Evolutionary conservation across 306 rosid species (phyloP), one percentile per base, ranked within the genome.

Genomic region (Fagus crenata): DNA sequence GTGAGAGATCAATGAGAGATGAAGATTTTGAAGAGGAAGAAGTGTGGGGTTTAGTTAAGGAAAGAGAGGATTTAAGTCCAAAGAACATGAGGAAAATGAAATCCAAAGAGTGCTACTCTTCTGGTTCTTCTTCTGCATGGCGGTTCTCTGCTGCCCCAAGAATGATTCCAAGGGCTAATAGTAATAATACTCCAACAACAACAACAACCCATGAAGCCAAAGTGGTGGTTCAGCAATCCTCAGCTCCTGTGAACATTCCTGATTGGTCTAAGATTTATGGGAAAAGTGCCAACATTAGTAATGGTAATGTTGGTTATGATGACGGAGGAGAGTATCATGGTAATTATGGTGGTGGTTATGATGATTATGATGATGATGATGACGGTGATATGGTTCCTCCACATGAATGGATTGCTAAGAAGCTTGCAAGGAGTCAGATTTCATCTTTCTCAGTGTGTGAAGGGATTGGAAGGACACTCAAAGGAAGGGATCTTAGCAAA

Each of bases 401-500:
- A 7, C 97, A 94, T 86, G 98, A 94, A 87, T 92, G 93, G 96
- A 78, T 94, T 61, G 92, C 98, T 65, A 94, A 88, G 76, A 94
- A 82, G 90, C 92, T 89, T 53, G 97, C 93, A 82, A 92, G 91
- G 81, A 94, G 72, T 72, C 96, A 92, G 84, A 90, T 94, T 82
- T 94, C 96, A 41, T 94, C 97, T 6, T 94, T 90, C 79, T 94
- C 96, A 64, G 93, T 94, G 51, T 92, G 95, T 82, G 98, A 94
- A 90, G 97, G 97, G 32, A 78, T 80, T 41, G 97, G 98, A 12
- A 92, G 98, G 79, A 94, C 92, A 13, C 89, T 94, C 71, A 94
- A 94, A 85, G 98, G 98, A 15, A 90, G 98, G 85, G 98, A 94
- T 86, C 93, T 94, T 49, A 94, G 96, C 89, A 94, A 89, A 84